Percentiles rank a stretch among this genome's conserved stretches.
Evolutionary conservation across 2,329 filamentous ascomycete genomes (phyloP).

Genomic region (Emydomyces testavorans): DNA sequence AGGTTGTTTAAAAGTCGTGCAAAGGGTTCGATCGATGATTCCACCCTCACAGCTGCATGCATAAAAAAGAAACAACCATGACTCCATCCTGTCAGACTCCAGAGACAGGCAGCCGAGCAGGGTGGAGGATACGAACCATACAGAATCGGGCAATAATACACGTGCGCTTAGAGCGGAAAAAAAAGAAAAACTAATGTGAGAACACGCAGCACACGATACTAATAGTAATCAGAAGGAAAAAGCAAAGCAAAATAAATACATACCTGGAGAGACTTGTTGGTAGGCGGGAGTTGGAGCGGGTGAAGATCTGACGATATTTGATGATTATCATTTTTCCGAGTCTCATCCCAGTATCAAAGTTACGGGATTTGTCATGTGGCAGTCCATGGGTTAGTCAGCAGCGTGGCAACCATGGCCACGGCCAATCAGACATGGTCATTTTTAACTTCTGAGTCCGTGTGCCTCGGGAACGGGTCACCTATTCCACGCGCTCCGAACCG

Average conservation of each 20-base stretch:
- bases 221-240: constrained; percentile 7
- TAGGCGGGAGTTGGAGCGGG: background rate
- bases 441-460: background rate
- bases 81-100: background rate
- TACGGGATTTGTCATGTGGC: background rate
- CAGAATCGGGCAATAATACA: constrained; percentile 7
- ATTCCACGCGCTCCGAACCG: constrained; percentile 5
- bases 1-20: background rate
- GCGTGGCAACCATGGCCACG: background rate
- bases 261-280: constrained; percentile 2
- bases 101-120: background rate
- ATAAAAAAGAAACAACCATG: background rate
- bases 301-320: background rate
- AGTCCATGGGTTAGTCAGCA: background rate
- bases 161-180: constrained; percentile 1
- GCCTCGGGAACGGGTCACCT: background rate
- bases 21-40: background rate
- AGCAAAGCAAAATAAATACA: background rate
- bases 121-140: constrained; percentile 3
- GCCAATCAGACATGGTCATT: background rate
- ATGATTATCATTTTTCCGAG: background rate
- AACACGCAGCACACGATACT: background rate
- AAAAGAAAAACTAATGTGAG: background rate
- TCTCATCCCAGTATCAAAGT: background rate
- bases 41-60: background rate